These are phyloP conservation scores for Colletotrichum zoysiae DNA, from an alignment of 2,329 filamentous ascomycete species.

Conservation along the genomic window DNA sequence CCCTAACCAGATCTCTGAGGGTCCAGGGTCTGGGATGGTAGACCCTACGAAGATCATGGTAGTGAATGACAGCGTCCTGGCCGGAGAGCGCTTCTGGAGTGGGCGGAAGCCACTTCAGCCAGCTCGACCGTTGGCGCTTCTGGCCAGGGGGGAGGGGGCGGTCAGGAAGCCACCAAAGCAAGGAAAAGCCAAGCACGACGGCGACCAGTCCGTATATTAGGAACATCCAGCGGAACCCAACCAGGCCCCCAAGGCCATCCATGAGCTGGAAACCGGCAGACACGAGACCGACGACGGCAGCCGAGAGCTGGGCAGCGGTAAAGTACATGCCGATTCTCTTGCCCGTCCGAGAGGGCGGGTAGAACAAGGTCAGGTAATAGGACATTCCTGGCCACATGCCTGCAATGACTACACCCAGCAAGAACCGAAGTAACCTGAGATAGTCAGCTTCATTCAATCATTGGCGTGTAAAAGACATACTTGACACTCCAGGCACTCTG, in stretches of 20 bases:
- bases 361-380: conserved; percentile 92
- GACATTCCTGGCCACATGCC: conserved; percentile 98
- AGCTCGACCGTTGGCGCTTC: conserved; percentile 60
- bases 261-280: conserved; percentile 93
- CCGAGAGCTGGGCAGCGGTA: conserved; percentile 88
- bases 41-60: conserved; percentile 83
- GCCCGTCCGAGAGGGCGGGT: conserved; percentile 86
- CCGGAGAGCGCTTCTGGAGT: conserved; percentile 79
- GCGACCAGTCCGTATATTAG: conserved; percentile 85
- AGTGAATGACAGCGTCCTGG: conserved; percentile 84
- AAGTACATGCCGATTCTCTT: conserved; percentile 93
- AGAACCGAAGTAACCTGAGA: conserved; percentile 77
- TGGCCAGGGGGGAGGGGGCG: conserved; percentile 82
- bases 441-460: conserved; percentile 36
- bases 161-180: conserved; percentile 94
- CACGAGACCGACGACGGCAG: conserved; percentile 88
- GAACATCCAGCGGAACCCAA: conserved; percentile 95
- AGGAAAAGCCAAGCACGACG: conserved; percentile 75
- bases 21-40: conserved; percentile 83
- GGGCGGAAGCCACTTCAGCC: conserved; percentile 75
- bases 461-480: conserved; percentile 55
- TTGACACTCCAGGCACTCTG: conserved; percentile 87
- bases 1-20: conserved; percentile 74
- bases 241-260: conserved; percentile 81
- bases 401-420: conserved; percentile 88